Base-by-base conservation (phyloP, 83 land plant genomes). In the Picea engelmannii region DNA sequence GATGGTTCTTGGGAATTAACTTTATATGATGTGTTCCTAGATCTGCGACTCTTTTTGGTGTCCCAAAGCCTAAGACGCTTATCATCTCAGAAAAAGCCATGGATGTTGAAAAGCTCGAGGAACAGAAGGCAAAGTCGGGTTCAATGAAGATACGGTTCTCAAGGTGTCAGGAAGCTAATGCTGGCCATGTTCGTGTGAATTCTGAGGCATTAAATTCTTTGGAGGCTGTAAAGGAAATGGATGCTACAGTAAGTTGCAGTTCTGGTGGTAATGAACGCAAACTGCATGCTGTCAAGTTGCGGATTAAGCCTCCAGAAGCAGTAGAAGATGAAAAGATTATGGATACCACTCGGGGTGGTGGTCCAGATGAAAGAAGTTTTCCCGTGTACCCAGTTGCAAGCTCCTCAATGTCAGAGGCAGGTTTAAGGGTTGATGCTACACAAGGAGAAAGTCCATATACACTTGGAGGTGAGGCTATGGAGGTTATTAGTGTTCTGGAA, bases 331-430 rank as follows among this genome's bases (percentile, higher is more conserved):
- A 84, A 66, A 82, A 83, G 44, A 10, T 15, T 27, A 71, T 71
- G 13, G 86, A 85, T 12, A 75, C 6, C 66, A 85, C 88, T n/a
- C 82, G 79, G 18, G 89, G 77, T 83, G 77, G 82, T 81, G 79
- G 80, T 11, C 79, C 23, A 24, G 38, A 76, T 83, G 88, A 89
- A 55, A 71, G 42, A 40, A 0, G 44, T 42, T 42, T 42, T 42
- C 44, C 7, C 6, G 0, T 6, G 7, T 42, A 42, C 44, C 44
- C 0, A 6, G 20, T 58, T 52, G 80, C 84, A 3, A 79, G 90
- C 78, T 86, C 89, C 78, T 89, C 89, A 0, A 76, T 85, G 24
- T 92, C 90, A 35, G 90, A 90, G 81, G 90, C 87, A 69, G 88
- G 92, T 40, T 66, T 66, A 18, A 78, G 84, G 64, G 81, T 31